Percentiles rank a stretch among this genome's conserved stretches.
Conservation (phyloP, 768 basidiomycete genomes). For the Suillus occidentalis region DNA sequence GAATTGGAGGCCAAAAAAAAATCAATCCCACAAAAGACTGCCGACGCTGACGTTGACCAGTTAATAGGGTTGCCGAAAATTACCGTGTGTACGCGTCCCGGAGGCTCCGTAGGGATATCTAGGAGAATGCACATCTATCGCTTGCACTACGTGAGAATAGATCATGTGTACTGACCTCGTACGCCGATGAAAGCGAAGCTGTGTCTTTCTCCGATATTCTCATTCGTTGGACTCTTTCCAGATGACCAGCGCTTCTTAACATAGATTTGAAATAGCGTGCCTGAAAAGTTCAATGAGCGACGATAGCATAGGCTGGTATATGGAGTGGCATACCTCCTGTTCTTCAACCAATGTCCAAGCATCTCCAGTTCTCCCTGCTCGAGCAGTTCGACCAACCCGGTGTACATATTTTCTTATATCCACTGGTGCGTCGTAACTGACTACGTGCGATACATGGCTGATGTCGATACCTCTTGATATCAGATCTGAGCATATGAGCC, state of each 20-base stretch:
- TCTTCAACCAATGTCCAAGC: conserved; percentile 97
- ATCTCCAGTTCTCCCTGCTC: conserved; percentile 84
- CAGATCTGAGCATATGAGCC: conserved; percentile 94
- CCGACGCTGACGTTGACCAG: not conserved
- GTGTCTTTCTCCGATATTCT: conserved; percentile 64
- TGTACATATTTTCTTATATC: conserved; percentile 99
- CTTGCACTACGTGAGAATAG: not conserved
- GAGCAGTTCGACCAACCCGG: conserved; percentile 92
- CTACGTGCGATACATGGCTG: conserved; percentile 86
- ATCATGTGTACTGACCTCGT: conserved; percentile 55
- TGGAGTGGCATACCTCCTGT: conserved; percentile 60
- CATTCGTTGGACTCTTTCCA: conserved; percentile 66
- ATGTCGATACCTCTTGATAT: conserved; percentile 97
- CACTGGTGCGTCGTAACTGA: conserved; percentile 95
- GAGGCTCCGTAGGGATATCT: conserved; percentile 31
- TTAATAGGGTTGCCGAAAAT: not conserved
- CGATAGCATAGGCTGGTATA: conserved; percentile 8
- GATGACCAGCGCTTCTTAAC: conserved; percentile 70
- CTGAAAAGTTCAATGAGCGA: conserved; percentile 36
- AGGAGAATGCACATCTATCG: conserved; percentile 10
- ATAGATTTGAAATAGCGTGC: conserved; percentile 87
- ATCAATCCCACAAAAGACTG: not conserved
- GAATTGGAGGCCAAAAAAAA: not conserved
- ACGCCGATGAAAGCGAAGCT: conserved; percentile 51
- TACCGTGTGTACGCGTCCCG: conserved; percentile 28